Percentiles rank a stretch among this genome's conserved stretches.
Conservation (phyloP, 2,329 filamentous ascomycete genomes). For the Aspergillus sclerotialis region DNA sequence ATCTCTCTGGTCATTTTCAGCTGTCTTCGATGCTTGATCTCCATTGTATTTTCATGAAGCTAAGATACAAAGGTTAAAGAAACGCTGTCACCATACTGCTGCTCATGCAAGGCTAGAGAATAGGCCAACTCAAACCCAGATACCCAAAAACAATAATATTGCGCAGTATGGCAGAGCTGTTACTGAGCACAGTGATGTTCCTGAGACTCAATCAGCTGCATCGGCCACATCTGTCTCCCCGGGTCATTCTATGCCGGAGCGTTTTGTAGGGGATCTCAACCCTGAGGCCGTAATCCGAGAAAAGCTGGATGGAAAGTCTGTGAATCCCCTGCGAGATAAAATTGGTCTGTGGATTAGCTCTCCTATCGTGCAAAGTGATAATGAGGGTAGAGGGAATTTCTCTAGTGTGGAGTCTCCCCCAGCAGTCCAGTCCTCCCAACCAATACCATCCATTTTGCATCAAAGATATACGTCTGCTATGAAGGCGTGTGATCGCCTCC, state of each 20-base stretch:
- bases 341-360: constrained; percentile 29
- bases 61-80: no score
- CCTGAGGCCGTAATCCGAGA: constrained; percentile 34
- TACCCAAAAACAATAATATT: neutral
- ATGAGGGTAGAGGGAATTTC: constrained; percentile 1
- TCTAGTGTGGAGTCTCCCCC: constrained; percentile 1
- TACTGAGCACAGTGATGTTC: constrained; percentile 1
- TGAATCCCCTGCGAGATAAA: constrained; percentile 19
- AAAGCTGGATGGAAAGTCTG: constrained; percentile 16
- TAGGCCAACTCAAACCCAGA: no score
- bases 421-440: constrained; percentile 1
- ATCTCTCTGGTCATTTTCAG: no score
- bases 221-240: constrained; percentile 5
- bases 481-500: constrained; percentile 23
- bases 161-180: neutral
- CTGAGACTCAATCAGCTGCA: constrained; percentile 1
- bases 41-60: no score
- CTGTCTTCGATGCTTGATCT: no score
- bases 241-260: constrained; percentile 14
- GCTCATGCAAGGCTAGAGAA: no score
- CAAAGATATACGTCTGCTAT: constrained; percentile 18
- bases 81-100: no score
- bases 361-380: constrained; percentile 7
- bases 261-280: constrained; percentile 36
- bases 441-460: constrained; percentile 14